Evolutionary conservation across 768 basidiomycete genomes (phyloP).

Genomic region (Phanerochaete sordida): DNA sequence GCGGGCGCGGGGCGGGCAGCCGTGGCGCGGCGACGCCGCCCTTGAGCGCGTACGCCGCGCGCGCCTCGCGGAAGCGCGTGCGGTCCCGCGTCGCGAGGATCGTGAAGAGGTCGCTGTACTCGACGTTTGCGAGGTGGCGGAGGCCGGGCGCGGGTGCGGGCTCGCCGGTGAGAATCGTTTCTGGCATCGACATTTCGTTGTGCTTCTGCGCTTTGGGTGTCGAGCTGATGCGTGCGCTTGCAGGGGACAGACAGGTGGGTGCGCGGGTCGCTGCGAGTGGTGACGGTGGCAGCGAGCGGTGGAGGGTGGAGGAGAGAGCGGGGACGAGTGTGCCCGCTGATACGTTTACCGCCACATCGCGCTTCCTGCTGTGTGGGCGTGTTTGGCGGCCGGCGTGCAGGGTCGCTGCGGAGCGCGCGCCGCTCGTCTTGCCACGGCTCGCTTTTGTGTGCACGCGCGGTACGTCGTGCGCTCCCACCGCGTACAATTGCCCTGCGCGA

Average conservation of each 20-base stretch:
- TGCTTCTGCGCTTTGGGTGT: too few species aligned
- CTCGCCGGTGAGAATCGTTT: background rate
- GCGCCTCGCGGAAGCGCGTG: background rate
- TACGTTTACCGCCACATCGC: background rate
- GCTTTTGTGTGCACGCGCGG: too few species aligned
- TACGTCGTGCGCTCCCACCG: too few species aligned
- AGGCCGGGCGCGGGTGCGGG: background rate
- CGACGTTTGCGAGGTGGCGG: background rate
- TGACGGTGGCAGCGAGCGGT: background rate
- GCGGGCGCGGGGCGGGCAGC: background rate
- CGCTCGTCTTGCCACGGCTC: background rate
- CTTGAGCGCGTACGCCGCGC: background rate
- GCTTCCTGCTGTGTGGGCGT: background rate
- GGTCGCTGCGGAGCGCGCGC: background rate
- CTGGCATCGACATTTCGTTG: too few species aligned
- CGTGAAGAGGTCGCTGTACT: background rate
- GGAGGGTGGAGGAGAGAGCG: background rate
- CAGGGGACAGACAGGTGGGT: background rate
- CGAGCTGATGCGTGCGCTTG: background rate
- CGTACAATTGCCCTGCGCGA: too few species aligned
- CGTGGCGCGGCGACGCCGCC: too few species aligned
- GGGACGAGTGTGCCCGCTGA: background rate
- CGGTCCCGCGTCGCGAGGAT: background rate
- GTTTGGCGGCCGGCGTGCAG: background rate
- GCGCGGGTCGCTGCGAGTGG: background rate